Evolutionary conservation across 495 filamentous ascomycete species (phyloP).

Genomic region (Hapsidospora chrysogenum): DNA sequence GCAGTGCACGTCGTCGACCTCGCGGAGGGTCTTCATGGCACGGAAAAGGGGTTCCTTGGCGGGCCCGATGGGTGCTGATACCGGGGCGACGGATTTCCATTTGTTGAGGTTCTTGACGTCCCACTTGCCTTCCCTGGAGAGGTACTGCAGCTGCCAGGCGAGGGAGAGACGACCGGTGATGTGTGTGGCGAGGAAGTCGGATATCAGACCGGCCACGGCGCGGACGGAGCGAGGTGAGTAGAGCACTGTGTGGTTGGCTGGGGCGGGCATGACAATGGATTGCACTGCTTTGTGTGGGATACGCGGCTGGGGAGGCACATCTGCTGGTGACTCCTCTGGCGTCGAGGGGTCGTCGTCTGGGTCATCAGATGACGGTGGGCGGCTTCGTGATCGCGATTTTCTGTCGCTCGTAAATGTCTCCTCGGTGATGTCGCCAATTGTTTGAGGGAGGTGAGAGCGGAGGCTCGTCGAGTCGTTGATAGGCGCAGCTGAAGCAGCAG

Average conservation of each 20-base stretch:
- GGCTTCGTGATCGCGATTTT: neutral
- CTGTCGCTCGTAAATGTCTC: constrained; percentile 12
- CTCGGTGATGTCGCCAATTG: constrained; percentile 16
- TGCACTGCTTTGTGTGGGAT: constrained; percentile 41
- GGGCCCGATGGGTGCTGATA: constrained; percentile 52
- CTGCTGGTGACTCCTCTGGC: constrained; percentile 15
- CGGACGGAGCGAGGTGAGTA: constrained; percentile 65
- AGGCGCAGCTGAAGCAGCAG: constrained; percentile 31
- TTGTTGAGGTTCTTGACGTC: constrained; percentile 93
- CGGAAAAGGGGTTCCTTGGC: constrained; percentile 41
- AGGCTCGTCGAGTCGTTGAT: constrained; percentile 15
- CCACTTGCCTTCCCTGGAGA: constrained; percentile 86
- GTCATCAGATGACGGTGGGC: constrained; percentile 13
- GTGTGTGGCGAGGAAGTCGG: constrained; percentile 59
- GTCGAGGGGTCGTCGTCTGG: constrained; percentile 29
- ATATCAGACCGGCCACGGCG: constrained; percentile 62
- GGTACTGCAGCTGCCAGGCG: constrained; percentile 78
- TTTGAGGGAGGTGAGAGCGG: constrained; percentile 10
- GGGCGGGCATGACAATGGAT: constrained; percentile 53
- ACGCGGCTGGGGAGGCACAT: constrained; percentile 22
- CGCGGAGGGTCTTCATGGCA: constrained; percentile 76
- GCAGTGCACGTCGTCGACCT: constrained; percentile 70
- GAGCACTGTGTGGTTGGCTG: constrained; percentile 70
- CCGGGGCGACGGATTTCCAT: constrained; percentile 63
- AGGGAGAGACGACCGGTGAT: constrained; percentile 63